phyloP scores from a whole-genome alignment of 2,329 filamentous ascomycete species.

The Hymenotorrendiella dingleyae region DNA sequence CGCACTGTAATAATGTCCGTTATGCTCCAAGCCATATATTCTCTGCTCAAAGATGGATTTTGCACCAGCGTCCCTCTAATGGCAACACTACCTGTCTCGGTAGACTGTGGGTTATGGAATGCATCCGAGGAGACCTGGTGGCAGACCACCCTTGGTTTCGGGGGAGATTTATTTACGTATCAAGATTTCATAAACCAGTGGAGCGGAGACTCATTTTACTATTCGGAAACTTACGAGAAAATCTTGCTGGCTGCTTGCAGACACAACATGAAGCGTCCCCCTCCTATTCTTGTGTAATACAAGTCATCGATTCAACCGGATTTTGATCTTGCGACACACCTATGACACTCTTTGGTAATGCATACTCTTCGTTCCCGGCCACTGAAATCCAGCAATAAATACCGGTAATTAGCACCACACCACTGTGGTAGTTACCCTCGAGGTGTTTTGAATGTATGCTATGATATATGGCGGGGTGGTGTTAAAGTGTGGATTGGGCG shows the following conservation, averaged over 20 bases:
- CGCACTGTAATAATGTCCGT: conserved; percentile 22
- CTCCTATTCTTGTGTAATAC: no score
- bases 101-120: conserved; percentile 9
- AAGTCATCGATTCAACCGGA: no score
- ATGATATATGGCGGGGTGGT: no score
- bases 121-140: neutral
- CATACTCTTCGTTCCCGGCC: no score
- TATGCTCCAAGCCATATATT: conserved; percentile 15
- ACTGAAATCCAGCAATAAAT: no score
- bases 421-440: no score
- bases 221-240: neutral
- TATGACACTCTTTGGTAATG: no score
- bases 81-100: conserved; percentile 10
- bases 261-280: neutral
- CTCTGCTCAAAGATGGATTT: conserved; percentile 11
- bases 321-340: no score
- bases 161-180: conserved; percentile 7
- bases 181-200: conserved; percentile 8
- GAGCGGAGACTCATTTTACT: conserved; percentile 1
- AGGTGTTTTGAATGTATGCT: no score
- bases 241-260: neutral
- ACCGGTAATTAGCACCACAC: no score
- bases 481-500: no score
- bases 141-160: neutral
- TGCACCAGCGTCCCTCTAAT: conserved; percentile 11